phyloP scores from a whole-genome alignment of 106 monocot genomes.

The Dioscorea alata region DNA sequence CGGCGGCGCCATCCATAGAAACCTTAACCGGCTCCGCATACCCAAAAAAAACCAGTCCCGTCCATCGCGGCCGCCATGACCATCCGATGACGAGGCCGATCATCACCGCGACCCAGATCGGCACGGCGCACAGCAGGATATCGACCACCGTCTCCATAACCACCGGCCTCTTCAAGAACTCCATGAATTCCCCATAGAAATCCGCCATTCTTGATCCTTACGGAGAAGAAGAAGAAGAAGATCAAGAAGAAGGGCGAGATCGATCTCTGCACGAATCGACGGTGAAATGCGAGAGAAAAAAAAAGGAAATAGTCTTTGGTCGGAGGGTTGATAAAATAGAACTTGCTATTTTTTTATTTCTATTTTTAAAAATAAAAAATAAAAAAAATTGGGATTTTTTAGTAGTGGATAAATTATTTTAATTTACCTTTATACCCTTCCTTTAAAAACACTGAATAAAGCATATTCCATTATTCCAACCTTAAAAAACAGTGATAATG shows the following conservation, averaged over 20 bases:
- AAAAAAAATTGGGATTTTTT: too few relatives aligned
- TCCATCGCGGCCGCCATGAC: constrained; percentile 97
- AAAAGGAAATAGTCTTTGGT: not conserved
- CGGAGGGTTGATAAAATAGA: not conserved
- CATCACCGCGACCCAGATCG: constrained; percentile 97
- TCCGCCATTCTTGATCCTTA: constrained; percentile 38
- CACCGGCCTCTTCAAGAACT: constrained; percentile 59
- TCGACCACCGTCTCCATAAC: constrained; percentile 75
- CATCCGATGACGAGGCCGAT: constrained; percentile 93
- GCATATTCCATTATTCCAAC: too few relatives aligned
- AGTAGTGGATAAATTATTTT: too few relatives aligned
- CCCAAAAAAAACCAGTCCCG: constrained; percentile 89
- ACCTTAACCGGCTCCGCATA: constrained; percentile 54
- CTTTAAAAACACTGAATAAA: too few relatives aligned
- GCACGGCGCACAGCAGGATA: constrained; percentile 73
- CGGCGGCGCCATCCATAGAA: constrained; percentile 58
- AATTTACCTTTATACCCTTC: too few relatives aligned
- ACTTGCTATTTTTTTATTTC: too few relatives aligned
- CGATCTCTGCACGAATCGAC: not conserved
- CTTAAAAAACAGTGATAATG: too few relatives aligned
- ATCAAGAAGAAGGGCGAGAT: too few relatives aligned
- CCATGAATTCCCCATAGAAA: constrained; percentile 38
- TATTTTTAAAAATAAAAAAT: too few relatives aligned
- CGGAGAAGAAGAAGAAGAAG: not conserved
- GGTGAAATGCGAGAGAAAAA: not conserved